A percentile compares a stretch with the other conserved stretches of the same genome.
Evolutionary conservation across 768 basidiomycete genomes (phyloP).

Genomic region (Favolaschia claudopus): DNA sequence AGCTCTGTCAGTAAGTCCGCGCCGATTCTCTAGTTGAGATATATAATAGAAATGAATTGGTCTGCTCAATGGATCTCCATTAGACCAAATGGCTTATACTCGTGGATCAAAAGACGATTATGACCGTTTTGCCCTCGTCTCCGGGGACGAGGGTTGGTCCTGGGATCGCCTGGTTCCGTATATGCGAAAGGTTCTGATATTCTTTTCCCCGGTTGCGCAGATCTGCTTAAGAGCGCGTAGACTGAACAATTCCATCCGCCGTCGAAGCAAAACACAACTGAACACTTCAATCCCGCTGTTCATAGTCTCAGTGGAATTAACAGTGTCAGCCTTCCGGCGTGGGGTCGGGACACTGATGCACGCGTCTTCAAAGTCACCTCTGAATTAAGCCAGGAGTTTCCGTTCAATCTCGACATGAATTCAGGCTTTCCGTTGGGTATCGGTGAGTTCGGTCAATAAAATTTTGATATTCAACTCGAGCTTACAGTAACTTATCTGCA

Average conservation of each 20-base stretch:
- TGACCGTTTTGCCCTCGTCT: constrained; percentile 32
- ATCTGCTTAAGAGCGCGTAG: constrained; percentile 12
- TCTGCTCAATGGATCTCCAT: no score
- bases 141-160: constrained; percentile 37
- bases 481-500: background rate
- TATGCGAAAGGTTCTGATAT: constrained; percentile 27
- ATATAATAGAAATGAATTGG: no score
- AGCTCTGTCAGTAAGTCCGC: constrained; percentile 17
- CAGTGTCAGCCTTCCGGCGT: constrained; percentile 30
- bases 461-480: no score
- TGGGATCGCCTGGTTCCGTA: constrained; percentile 36
- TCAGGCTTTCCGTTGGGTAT: constrained; percentile 32
- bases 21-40: background rate
- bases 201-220: background rate
- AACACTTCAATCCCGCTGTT: constrained; percentile 34
- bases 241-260: constrained; percentile 27
- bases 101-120: constrained; percentile 36
- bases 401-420: constrained; percentile 44
- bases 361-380: constrained; percentile 32
- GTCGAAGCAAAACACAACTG: constrained; percentile 30
- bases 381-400: constrained; percentile 33
- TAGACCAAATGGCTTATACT: constrained; percentile 36
- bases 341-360: constrained; percentile 19
- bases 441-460: background rate
- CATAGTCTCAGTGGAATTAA: constrained; percentile 34